These are phyloP conservation scores for Cupressus sempervirens DNA, from an alignment of 75 land plant species.

Conservation along the genomic window DNA sequence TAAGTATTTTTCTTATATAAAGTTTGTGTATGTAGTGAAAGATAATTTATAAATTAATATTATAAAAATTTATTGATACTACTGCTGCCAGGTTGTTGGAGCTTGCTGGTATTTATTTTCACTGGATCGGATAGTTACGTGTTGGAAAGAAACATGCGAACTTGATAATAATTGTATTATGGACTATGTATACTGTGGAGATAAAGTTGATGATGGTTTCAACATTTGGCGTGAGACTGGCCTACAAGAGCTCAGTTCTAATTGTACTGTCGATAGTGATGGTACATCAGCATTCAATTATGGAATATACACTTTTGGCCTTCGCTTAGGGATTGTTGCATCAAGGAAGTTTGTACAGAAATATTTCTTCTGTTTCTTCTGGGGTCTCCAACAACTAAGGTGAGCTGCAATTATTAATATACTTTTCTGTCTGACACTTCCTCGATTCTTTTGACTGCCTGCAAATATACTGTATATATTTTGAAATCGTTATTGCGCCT, in stretches of 20 bases:
- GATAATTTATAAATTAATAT: background rate
- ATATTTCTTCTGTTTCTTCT: conserved; percentile 75
- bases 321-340: conserved; percentile 32
- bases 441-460: background rate
- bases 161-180: conserved; percentile 10
- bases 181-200: conserved; percentile 53
- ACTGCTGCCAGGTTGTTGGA: conserved; percentile 45
- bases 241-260: background rate
- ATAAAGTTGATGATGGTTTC: background rate
- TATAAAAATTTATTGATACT: background rate
- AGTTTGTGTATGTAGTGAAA: too few species aligned
- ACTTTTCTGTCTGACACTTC: background rate
- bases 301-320: conserved; percentile 52
- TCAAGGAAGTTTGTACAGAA: conserved; percentile 33
- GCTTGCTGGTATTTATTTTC: conserved; percentile 72
- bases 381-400: conserved; percentile 67
- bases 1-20: too few species aligned
- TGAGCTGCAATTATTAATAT: conserved; percentile 3
- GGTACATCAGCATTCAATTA: conserved; percentile 33
- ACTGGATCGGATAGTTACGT: conserved; percentile 56
- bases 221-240: conserved; percentile 18
- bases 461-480: background rate
- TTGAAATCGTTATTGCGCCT: background rate
- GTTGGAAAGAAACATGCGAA: conserved; percentile 49
- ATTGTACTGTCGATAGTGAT: conserved; percentile 18